These are phyloP conservation scores for Ilyonectria robusta DNA, from an alignment of 2,329 filamentous ascomycete genomes.

Conservation along the genomic window DNA sequence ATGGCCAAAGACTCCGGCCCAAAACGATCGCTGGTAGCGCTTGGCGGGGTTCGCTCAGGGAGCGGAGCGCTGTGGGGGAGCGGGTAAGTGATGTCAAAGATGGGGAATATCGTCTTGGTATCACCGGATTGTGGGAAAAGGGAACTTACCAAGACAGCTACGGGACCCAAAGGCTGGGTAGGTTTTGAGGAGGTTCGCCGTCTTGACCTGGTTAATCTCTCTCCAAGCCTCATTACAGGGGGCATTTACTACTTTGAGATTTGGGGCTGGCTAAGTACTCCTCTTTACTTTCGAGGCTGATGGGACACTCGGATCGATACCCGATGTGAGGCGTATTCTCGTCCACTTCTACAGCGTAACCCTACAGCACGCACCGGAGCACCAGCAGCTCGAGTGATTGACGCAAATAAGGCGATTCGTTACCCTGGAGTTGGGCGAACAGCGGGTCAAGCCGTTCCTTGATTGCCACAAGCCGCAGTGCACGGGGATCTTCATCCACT, in stretches of 20 bases:
- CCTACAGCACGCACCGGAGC: background rate
- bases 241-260: background rate
- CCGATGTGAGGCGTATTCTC: background rate
- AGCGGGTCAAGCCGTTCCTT: conserved; percentile 11
- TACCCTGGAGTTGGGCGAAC: background rate
- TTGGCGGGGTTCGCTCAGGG: background rate
- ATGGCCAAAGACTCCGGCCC: background rate
- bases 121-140: background rate
- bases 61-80: conserved; percentile 1
- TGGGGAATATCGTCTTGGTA: background rate
- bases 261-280: too few species aligned
- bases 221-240: background rate
- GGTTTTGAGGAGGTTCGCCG: background rate
- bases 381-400: background rate
- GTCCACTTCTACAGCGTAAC: background rate
- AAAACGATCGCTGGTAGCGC: background rate
- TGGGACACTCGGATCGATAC: background rate
- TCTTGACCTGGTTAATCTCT: background rate
- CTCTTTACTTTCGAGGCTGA: background rate
- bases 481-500: background rate
- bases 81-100: conserved; percentile 1
- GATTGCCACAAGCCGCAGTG: conserved; percentile 2
- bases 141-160: background rate
- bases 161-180: background rate
- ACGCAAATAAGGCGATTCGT: background rate